phyloP scores from a whole-genome alignment of 2,329 filamentous ascomycete genomes.

The Hypoxylon sp. region DNA sequence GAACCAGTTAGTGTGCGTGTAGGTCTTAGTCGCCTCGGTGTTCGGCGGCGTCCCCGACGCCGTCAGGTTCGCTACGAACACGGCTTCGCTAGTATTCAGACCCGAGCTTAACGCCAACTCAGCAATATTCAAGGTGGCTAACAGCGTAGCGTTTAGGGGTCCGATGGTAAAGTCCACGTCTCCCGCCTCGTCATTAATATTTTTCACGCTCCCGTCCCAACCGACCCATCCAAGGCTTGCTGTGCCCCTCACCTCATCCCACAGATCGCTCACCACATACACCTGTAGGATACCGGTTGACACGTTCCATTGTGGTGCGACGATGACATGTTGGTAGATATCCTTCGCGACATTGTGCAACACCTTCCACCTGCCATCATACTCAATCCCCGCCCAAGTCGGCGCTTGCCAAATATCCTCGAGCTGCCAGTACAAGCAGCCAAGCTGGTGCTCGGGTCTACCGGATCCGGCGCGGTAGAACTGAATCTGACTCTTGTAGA shows the following conservation, averaged over 20 bases:
- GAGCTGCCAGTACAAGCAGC: slow-evolving; percentile 74
- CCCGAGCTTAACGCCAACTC: slow-evolving; percentile 13
- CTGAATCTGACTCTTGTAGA: slow-evolving; percentile 70
- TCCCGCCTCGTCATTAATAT: slow-evolving; percentile 48
- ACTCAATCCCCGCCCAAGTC: slow-evolving; percentile 74
- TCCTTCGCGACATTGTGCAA: slow-evolving; percentile 70
- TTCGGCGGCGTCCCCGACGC: slow-evolving; percentile 63
- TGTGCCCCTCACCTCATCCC: slow-evolving; percentile 61
- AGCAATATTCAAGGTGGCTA: slow-evolving; percentile 22
- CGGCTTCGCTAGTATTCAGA: slow-evolving; percentile 39
- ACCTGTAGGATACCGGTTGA: slow-evolving; percentile 63
- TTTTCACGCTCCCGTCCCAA: slow-evolving; percentile 56
- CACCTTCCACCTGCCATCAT: slow-evolving; percentile 73
- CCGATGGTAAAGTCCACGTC: slow-evolving; percentile 59
- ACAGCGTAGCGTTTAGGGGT: slow-evolving; percentile 64
- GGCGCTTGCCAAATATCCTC: slow-evolving; percentile 75
- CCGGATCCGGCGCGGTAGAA: slow-evolving; percentile 73
- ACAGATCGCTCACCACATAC: slow-evolving; percentile 70
- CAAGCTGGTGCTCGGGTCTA: slow-evolving; percentile 68
- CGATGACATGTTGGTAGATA: slow-evolving; percentile 69
- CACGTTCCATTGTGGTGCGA: slow-evolving; percentile 68
- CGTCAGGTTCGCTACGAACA: slow-evolving; percentile 58
- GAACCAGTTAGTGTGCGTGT: slow-evolving; percentile 65
- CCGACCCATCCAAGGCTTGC: slow-evolving; percentile 66
- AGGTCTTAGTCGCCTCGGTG: slow-evolving; percentile 55